phyloP scores from a whole-genome alignment of 495 filamentous ascomycete genomes.

The Oidiodendron maius region DNA sequence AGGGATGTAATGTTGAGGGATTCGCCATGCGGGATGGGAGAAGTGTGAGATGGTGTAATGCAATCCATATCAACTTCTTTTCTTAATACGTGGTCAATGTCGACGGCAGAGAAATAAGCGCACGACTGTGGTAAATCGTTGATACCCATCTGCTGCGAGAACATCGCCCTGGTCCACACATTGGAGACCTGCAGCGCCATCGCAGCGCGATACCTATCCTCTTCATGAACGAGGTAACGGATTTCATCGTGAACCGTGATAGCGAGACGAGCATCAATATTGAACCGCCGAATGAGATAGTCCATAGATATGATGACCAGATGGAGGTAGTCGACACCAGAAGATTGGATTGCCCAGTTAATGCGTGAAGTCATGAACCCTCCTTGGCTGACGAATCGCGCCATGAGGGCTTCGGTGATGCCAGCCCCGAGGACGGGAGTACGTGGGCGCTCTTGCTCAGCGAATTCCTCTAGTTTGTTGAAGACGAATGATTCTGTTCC shows the following conservation, averaged over 20 bases:
- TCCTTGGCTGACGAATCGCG: conserved; percentile 78
- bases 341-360: conserved; percentile 99
- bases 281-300: conserved; percentile 81
- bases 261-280: conserved; percentile 74
- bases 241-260: conserved; percentile 99
- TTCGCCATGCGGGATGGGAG: conserved; percentile 78
- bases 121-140: conserved; percentile 89
- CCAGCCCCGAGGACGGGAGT: conserved; percentile 94
- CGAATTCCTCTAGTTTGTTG: conserved; percentile 96
- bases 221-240: conserved; percentile 78
- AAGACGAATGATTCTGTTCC: conserved; percentile 97
- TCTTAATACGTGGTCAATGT: conserved; percentile 87
- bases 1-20: conserved; percentile 72
- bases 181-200: conserved; percentile 93
- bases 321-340: conserved; percentile 95
- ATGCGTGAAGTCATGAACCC: conserved; percentile 94
- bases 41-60: conserved; percentile 78
- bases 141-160: conserved; percentile 93
- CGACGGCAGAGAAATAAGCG: conserved; percentile 92
- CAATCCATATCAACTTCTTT: conserved; percentile 99
- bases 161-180: conserved; percentile 95
- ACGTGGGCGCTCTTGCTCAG: conserved; percentile 83
- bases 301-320: conserved; percentile 93
- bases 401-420: conserved; percentile 92
- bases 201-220: conserved; percentile 81